Evolutionary conservation across 352 stramenopile genomes (phyloP), one percentile per base, ranked within the genome.

Genomic region (Phytophthora syringae): DNA sequence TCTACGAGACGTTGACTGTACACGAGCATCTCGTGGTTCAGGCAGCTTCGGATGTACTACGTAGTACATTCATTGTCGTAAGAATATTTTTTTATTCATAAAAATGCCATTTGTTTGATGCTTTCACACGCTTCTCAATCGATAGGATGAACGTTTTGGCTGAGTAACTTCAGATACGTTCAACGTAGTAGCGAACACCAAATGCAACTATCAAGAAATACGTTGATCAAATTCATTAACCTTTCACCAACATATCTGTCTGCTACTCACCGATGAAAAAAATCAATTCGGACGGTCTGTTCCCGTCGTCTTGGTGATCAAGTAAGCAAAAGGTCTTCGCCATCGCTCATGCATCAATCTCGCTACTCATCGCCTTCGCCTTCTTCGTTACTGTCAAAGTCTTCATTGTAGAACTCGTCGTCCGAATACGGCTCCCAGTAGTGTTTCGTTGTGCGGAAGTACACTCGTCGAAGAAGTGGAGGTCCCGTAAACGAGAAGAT

Each of bases 1-100:
- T 98, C 45, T 79, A 93, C 39, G 70, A 77, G 44, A 95, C 94
- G 52, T 67, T 98, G 16, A 98, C 91, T 16, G 89, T 97, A 1
- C 73, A 90, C 52, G 94, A 98, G 70, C 92, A 98, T 59, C 72
- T 98, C 1, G 72, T 83, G 22, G 96, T 93, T 68, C 86, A 96
- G 18, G 92, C 72, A 87, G 25, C 77, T 98, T 0, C 77, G 89
- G 1, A 80, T 98, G 58, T 77, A 86, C n/a, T n/a, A n/a, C n/a
- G n/a, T n/a, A n/a, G n/a, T n/a, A 13, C 69, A 64, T 16, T 74
- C 74, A n/a, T n/a, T n/a, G n/a, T n/a, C n/a, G n/a, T n/a, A n/a
- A n/a, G n/a, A n/a, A n/a, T n/a, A n/a, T n/a, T n/a, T n/a, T n/a
- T n/a, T n/a, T n/a, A n/a, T n/a, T n/a, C n/a, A n/a, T n/a, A n/a